Evolutionary conservation across 306 rosid genomes (phyloP).

Genomic region (Vigna reflexopilosa): DNA sequence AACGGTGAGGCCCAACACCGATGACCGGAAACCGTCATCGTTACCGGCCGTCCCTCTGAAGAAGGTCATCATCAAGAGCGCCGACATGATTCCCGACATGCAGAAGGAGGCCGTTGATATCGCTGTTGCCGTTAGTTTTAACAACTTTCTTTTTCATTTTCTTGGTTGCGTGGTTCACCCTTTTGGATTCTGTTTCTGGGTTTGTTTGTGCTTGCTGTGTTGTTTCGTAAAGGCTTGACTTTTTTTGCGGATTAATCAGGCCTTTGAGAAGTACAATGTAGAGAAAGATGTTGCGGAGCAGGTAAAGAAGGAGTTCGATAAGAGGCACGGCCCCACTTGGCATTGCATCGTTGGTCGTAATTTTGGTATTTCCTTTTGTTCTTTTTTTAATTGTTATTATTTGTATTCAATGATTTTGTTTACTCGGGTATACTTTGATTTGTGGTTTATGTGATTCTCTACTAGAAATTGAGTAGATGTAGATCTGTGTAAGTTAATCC

Average conservation of each 20-base stretch:
- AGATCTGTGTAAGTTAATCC: constrained; percentile 21
- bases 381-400: neutral
- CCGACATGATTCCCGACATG: constrained; percentile 81
- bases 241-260: constrained; percentile 54
- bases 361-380: constrained; percentile 61
- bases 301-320: constrained; percentile 89
- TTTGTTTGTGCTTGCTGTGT: constrained; percentile 4
- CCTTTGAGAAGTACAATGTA: constrained; percentile 76
- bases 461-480: constrained; percentile 52
- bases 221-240: constrained; percentile 21
- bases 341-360: constrained; percentile 95
- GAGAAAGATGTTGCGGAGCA: constrained; percentile 87
- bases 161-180: neutral
- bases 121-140: constrained; percentile 73
- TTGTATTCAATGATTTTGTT: neutral
- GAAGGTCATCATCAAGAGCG: constrained; percentile 81
- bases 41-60: constrained; percentile 49
- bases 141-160: neutral
- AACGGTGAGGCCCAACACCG: constrained; percentile 56
- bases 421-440: constrained; percentile 38
- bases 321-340: constrained; percentile 88
- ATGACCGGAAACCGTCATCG: constrained; percentile 58
- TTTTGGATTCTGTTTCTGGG: constrained; percentile 38
- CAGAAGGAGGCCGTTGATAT: constrained; percentile 85
- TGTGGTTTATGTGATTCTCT: constrained; percentile 22